These are phyloP conservation scores for Chalaropsis thielavioides DNA, from an alignment of 2,329 filamentous ascomycete genomes.

Conservation along the genomic window DNA sequence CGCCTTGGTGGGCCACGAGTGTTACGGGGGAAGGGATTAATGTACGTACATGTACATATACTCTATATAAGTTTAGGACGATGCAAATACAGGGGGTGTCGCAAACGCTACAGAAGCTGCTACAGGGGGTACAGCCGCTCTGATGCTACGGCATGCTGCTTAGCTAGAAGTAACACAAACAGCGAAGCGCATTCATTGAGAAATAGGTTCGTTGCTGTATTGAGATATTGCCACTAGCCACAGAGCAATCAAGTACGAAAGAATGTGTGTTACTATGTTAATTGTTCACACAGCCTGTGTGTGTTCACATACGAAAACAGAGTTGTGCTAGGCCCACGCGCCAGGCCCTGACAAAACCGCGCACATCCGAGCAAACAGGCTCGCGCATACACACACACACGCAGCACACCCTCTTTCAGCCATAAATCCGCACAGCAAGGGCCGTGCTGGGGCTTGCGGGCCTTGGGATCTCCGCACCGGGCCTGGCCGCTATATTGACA, in stretches of 20 bases:
- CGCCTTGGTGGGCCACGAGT: neutral
- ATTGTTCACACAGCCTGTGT: neutral
- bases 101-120: neutral
- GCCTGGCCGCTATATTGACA: neutral
- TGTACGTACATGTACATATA: too few relatives aligned
- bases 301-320: neutral
- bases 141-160: neutral
- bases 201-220: neutral
- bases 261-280: neutral
- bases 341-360: neutral
- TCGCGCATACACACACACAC: neutral
- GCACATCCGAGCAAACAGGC: neutral
- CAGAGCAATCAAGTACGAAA: neutral
- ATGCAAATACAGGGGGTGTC: neutral
- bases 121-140: neutral
- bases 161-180: neutral
- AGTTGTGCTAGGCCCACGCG: neutral
- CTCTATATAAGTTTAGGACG: too few relatives aligned
- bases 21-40: neutral
- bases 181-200: too few relatives aligned
- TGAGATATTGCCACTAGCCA: neutral
- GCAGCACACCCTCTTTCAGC: too few relatives aligned
- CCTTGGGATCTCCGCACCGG: neutral
- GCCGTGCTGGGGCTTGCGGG: neutral
- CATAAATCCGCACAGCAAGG: neutral